Conservation (phyloP, 305 asterid species). For the Galium porrigens region DNA sequence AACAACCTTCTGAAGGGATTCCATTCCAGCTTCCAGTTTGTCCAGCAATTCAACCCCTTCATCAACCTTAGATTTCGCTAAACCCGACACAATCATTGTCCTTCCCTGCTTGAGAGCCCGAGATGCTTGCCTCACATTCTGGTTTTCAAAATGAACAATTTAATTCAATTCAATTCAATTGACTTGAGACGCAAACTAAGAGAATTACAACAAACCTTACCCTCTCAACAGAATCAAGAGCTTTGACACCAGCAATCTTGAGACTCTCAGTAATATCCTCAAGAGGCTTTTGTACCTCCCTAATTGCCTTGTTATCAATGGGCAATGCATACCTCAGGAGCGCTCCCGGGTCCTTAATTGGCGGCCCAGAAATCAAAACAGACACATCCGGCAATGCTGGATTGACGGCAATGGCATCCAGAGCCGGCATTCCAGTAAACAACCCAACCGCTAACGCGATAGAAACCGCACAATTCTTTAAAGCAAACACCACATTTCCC, state of each 20-base stretch:
- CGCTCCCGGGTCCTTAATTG: slow-evolving; percentile 91
- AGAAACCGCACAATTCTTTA: slow-evolving; percentile 53
- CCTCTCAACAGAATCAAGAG: slow-evolving; percentile 78
- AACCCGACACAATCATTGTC: slow-evolving; percentile 56
- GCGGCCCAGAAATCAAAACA: slow-evolving; percentile 88
- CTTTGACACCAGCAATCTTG: slow-evolving; percentile 63
- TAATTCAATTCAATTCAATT: neutral
- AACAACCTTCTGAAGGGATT: slow-evolving; percentile 54
- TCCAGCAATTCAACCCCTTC: slow-evolving; percentile 63
- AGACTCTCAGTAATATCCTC: slow-evolving; percentile 92
- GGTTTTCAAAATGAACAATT: slow-evolving; percentile 17
- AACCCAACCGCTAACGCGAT: slow-evolving; percentile 55
- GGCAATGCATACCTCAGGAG: slow-evolving; percentile 85
- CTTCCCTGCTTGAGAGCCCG: slow-evolving; percentile 65
- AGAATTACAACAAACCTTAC: slow-evolving; percentile 27
- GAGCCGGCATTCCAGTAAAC: slow-evolving; percentile 42
- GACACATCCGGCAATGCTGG: slow-evolving; percentile 70
- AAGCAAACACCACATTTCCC: slow-evolving; percentile 32
- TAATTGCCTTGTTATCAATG: slow-evolving; percentile 71
- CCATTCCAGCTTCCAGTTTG: slow-evolving; percentile 69
- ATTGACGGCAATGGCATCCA: slow-evolving; percentile 20
- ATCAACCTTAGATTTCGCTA: slow-evolving; percentile 68
- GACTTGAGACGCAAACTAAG: neutral
- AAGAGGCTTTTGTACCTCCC: slow-evolving; percentile 95
- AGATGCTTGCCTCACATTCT: slow-evolving; percentile 82